phyloP scores from a whole-genome alignment of 2,329 filamentous ascomycete genomes.

The Neopestalotiopsis sp. region DNA sequence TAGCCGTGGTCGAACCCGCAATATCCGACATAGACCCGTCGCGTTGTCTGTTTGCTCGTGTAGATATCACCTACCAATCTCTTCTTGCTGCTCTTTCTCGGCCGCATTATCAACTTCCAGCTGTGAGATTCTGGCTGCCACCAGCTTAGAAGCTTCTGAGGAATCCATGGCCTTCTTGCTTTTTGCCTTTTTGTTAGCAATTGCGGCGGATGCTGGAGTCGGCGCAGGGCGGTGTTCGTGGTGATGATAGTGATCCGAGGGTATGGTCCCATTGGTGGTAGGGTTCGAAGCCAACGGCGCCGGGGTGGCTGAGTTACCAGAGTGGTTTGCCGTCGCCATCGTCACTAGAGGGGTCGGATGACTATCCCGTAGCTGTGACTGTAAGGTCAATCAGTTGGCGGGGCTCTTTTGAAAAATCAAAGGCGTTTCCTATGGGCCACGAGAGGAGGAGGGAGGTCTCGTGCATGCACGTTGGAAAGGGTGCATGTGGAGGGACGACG shows the following conservation, averaged over 20 bases:
- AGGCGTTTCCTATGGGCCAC: neutral
- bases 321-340: slow-evolving; percentile 44
- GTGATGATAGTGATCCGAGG: slow-evolving; percentile 30
- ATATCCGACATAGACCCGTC: neutral
- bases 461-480: slow-evolving; percentile 19
- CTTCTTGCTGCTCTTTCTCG: slow-evolving; percentile 92
- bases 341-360: slow-evolving; percentile 22
- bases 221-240: slow-evolving; percentile 48
- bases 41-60: neutral
- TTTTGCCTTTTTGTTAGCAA: slow-evolving; percentile 76
- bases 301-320: slow-evolving; percentile 36
- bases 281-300: slow-evolving; percentile 35
- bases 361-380: slow-evolving; percentile 16
- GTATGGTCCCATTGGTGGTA: slow-evolving; percentile 37
- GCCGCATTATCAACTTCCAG: slow-evolving; percentile 91
- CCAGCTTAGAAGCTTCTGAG: slow-evolving; percentile 87
- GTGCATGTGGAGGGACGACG: slow-evolving; percentile 15
- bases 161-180: slow-evolving; percentile 84
- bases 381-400: slow-evolving; percentile 1
- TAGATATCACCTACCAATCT: slow-evolving; percentile 75
- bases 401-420: neutral
- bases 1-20: neutral
- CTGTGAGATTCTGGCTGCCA: slow-evolving; percentile 93
- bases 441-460: neutral
- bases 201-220: slow-evolving; percentile 52